Evolutionary conservation across 2,329 filamentous ascomycete genomes (phyloP).

Genomic region (Diaporthe citri): DNA sequence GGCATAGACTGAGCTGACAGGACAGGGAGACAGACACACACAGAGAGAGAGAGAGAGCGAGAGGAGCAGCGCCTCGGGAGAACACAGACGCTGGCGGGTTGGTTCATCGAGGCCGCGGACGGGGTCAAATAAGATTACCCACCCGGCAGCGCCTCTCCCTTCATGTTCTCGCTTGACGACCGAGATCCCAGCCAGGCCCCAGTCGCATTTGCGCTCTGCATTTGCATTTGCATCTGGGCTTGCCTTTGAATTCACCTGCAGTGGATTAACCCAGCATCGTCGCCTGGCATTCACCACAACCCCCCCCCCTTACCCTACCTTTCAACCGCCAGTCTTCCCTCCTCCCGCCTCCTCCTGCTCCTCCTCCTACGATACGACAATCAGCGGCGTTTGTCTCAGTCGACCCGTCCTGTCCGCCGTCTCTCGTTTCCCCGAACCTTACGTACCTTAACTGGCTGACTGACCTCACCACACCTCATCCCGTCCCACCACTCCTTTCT

Average conservation of each 20-base stretch:
- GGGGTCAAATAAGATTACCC: slow-evolving; percentile 32
- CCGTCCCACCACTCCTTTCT: slow-evolving; percentile 3
- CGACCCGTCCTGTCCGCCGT: slow-evolving; percentile 30
- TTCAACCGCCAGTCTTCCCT: slow-evolving; percentile 11
- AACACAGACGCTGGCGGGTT: slow-evolving; percentile 29
- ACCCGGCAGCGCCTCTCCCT: slow-evolving; percentile 27
- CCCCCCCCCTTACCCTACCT: slow-evolving; percentile 20
- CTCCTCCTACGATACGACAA: slow-evolving; percentile 24
- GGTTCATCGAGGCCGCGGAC: slow-evolving; percentile 33
- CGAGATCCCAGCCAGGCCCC: slow-evolving; percentile 30
- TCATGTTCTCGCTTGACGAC: slow-evolving; percentile 29
- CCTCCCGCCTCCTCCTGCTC: background rate
- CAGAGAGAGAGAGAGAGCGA: background rate
- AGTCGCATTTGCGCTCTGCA: slow-evolving; percentile 30
- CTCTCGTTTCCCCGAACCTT: slow-evolving; percentile 23
- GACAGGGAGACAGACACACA: background rate
- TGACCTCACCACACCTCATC: slow-evolving; percentile 4
- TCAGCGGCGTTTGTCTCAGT: slow-evolving; percentile 29
- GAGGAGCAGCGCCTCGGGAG: background rate
- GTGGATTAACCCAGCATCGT: slow-evolving; percentile 8
- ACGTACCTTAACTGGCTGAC: background rate
- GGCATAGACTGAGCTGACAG: background rate
- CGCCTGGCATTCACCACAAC: slow-evolving; percentile 4
- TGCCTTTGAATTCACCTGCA: slow-evolving; percentile 13
- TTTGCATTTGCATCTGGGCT: background rate